Conservation (phyloP, 2,329 filamentous ascomycete genomes). For the Endoconidiophora polonica region DNA sequence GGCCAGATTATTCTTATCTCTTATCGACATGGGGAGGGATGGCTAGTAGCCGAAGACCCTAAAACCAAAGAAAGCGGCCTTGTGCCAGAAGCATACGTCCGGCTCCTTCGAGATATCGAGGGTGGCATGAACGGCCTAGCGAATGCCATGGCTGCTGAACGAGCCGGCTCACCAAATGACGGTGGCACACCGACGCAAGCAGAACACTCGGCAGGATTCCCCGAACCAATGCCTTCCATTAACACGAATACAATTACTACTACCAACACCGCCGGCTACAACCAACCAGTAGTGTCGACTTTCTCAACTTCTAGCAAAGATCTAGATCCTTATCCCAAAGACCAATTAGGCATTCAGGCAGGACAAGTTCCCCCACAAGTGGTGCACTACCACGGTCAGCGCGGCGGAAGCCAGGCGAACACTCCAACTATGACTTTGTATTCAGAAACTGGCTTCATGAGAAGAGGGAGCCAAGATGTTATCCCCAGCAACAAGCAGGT, state of each 20-base stretch:
- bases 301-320: conserved; percentile 57
- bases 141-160: conserved; percentile 16
- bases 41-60: conserved; percentile 92
- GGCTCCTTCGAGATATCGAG: conserved; percentile 81
- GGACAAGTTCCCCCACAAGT: conserved; percentile 49
- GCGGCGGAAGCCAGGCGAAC: conserved; percentile 50
- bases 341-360: conserved; percentile 43
- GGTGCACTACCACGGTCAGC: conserved; percentile 49
- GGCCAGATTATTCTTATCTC: conserved; percentile 94
- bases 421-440: conserved; percentile 41
- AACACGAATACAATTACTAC: conserved; percentile 2
- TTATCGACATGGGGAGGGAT: conserved; percentile 89
- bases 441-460: conserved; percentile 29
- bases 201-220: conserved; percentile 26
- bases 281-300: conserved; percentile 49
- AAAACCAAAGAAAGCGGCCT: conserved; percentile 87
- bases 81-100: conserved; percentile 91
- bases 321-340: conserved; percentile 49
- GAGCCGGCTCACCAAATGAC: conserved; percentile 34
- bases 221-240: conserved; percentile 3
- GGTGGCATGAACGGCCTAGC: conserved; percentile 65
- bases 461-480: conserved; percentile 33
- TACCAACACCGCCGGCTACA: conserved; percentile 37
- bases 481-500: background rate
- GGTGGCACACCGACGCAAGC: conserved; percentile 44